These are phyloP conservation scores for Adansonia madagascariensis DNA, from an alignment of 441 rosid genomes.

Conservation along the genomic window DNA sequence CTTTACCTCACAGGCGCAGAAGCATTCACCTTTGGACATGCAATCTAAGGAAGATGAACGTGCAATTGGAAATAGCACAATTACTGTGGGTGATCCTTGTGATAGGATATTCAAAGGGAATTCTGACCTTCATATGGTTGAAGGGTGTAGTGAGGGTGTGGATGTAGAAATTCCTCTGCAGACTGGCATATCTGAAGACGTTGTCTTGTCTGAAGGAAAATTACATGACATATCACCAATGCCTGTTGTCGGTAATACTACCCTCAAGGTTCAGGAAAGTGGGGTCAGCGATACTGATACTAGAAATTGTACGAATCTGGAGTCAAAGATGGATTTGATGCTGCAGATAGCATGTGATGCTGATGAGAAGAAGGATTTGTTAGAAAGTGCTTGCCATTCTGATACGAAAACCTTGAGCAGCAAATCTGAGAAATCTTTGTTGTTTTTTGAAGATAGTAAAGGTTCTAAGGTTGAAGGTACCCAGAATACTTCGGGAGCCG, in stretches of 20 bases:
- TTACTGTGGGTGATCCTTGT: slow-evolving; percentile 40
- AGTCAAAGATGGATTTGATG: slow-evolving; percentile 36
- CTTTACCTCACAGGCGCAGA: slow-evolving; percentile 32
- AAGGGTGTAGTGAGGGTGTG: slow-evolving; percentile 39
- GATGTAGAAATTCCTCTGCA: slow-evolving; percentile 28
- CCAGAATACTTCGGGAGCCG: slow-evolving; percentile 35
- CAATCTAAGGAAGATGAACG: slow-evolving; percentile 41
- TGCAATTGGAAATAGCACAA: slow-evolving; percentile 27
- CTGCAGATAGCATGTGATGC: slow-evolving; percentile 29
- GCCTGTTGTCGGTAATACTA: slow-evolving; percentile 30
- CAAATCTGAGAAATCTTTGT: slow-evolving; percentile 31
- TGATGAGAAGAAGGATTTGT: slow-evolving; percentile 31
- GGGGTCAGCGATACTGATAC: slow-evolving; percentile 35
- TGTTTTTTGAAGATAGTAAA: slow-evolving; percentile 33
- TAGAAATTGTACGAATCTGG: slow-evolving; percentile 29
- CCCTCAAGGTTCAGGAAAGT: slow-evolving; percentile 35
- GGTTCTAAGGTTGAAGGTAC: slow-evolving; percentile 37
- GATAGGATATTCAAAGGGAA: slow-evolving; percentile 35
- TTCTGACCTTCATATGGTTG: slow-evolving; percentile 40
- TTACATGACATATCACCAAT: slow-evolving; percentile 26
- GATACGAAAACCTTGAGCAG: slow-evolving; percentile 30
- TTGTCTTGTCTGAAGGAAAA: slow-evolving; percentile 28
- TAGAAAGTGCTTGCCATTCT: slow-evolving; percentile 34
- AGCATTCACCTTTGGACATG: slow-evolving; percentile 33
- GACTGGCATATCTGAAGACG: slow-evolving; percentile 35